A percentile compares a stretch with the other conserved stretches of the same genome.
These are phyloP conservation scores for Nannochloropsis granulata DNA, from an alignment of 108 stramenopile genomes.

Conservation along the genomic window DNA sequence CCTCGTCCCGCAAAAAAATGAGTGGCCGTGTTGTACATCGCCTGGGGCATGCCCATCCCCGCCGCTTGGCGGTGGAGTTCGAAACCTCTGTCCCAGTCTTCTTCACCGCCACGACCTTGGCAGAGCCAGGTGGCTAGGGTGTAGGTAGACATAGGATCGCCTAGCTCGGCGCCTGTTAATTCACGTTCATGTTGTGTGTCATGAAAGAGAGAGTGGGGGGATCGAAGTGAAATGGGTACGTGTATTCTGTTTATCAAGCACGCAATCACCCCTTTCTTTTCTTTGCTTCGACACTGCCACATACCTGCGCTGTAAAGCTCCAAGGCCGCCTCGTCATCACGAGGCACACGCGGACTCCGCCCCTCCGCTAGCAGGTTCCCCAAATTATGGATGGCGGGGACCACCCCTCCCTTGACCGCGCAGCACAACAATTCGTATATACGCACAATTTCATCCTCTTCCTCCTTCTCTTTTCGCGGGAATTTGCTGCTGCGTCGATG, in stretches of 20 bases:
- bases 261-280: not conserved
- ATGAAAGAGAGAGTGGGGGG: no score
- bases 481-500: not conserved
- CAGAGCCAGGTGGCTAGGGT: not conserved
- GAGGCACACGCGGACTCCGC: not conserved
- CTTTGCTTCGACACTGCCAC: not conserved
- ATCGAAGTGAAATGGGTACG: no score
- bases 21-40: conserved; percentile 12
- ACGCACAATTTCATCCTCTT: not conserved
- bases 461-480: not conserved
- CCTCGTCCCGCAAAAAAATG: conserved; percentile 13
- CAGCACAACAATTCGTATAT: not conserved
- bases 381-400: not conserved
- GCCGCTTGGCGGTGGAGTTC: conserved; percentile 1
- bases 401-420: not conserved
- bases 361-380: not conserved
- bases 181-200: no score
- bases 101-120: not conserved
- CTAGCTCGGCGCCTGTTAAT: not conserved
- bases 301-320: not conserved
- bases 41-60: conserved; percentile 7
- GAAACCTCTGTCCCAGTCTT: conserved; percentile 5
- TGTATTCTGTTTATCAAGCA: not conserved
- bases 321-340: not conserved
- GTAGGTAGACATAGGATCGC: not conserved